Conservation (phyloP, 1,284 basidiomycete genomes). For the Erythrobasidium hasegawianum region DNA sequence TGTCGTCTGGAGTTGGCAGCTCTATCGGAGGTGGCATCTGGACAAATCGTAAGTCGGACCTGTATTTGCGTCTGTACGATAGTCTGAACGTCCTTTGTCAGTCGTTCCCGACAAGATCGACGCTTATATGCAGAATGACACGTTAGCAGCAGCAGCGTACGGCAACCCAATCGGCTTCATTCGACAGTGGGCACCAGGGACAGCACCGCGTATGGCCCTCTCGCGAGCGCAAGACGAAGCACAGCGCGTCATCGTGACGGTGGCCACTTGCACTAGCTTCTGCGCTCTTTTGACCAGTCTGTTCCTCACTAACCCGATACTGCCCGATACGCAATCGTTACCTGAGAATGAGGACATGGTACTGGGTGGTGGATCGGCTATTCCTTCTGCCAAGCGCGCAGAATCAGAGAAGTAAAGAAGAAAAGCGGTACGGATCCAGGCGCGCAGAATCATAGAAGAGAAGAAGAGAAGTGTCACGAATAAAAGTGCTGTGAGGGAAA, state of each 20-base stretch:
- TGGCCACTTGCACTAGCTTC: conserved; percentile 44
- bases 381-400: no score
- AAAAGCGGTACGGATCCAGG: no score
- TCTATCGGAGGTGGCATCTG: conserved; percentile 48
- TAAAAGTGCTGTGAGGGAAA: no score
- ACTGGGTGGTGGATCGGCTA: no score
- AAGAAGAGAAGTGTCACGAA: no score
- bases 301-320: conserved; percentile 43
- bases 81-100: no score
- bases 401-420: no score
- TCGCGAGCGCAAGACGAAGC: conserved; percentile 49
- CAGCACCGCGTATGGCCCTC: conserved; percentile 45
- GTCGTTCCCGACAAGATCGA: not conserved
- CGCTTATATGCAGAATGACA: conserved; percentile 35
- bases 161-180: conserved; percentile 47
- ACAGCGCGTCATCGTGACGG: conserved; percentile 47
- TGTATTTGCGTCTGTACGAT: no score
- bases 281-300: conserved; percentile 40
- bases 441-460: no score
- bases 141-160: conserved; percentile 45
- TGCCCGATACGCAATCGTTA: conserved; percentile 46
- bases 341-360: conserved; percentile 33
- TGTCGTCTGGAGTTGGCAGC: conserved; percentile 48
- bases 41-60: not conserved
- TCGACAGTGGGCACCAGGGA: conserved; percentile 41